Base-by-base conservation (phyloP, 139 green algal species). In the Asterochloris erici region DNA sequence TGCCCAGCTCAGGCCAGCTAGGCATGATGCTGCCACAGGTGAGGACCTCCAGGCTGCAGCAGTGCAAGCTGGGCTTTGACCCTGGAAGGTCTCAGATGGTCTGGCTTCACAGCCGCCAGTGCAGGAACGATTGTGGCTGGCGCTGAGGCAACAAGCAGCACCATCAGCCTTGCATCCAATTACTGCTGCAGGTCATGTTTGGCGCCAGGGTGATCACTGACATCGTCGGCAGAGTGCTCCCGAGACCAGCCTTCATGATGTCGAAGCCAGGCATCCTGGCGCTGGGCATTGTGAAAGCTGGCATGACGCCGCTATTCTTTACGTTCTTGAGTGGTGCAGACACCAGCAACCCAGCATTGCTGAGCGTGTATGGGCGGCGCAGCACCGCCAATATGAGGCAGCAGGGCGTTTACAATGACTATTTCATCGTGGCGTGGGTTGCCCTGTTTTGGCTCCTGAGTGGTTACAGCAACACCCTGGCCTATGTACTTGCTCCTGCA, bases 11-110 rank as follows among this genome's bases (percentile, higher is more conserved):
- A 0, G 92, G 92, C 0, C 61, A 85, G 21, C 73, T 95, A 74
- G 90, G 88, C 0, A 87, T 89, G 54, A 71, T 81, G 6, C 82
- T 95, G 23, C 90, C 92, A 12, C 87, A 92, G 85, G 90, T 90
- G 15, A 14, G 26, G 17, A 26, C 66, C 70, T 29, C 26, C 66
- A 71, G 2, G 19, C 70, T 15, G 14, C 24, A 24, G 19, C 16
- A 15, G 70, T 4, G 26, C 70, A 76, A 19, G 70, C 70, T 76
- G n/a, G 16, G 4, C 70, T 76, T 29, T 24, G 23, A 2, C 16
- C 19, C n/a, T 54, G 23, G 24, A 76, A 76, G 14, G 14, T 19
- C 70, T 24, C n/a, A 4, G 14, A 38, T 61, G 70, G n/a, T 19
- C 1, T 76, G 23, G 23, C n/a, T 9, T 19, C 19, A 19, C 23